Base-by-base conservation (phyloP, 2,329 filamentous ascomycete species). In the Ophiocordyceps robertsii region DNA sequence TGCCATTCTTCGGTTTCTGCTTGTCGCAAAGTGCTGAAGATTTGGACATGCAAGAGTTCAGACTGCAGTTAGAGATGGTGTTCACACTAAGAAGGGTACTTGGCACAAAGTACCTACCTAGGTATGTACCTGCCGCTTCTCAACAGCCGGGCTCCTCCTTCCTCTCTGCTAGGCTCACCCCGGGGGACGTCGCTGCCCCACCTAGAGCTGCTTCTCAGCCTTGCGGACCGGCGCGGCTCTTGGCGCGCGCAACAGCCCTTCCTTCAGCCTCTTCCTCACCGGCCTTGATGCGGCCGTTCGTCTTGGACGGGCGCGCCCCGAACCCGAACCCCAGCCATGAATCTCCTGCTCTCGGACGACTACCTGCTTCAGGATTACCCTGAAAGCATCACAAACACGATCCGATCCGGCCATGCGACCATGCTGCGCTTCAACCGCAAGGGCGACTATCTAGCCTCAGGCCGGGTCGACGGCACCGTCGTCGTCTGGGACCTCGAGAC, bases 401-500 rank as follows among this genome's bases (percentile, higher is more conserved):
- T 98, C 49, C 84, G 90, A 40, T 78, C 73, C 36, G 75, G 77
- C 24, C 76, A 82, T 63, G 73, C 76, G 45, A 77, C 75, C 51
- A 78, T 74, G 55, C 65, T 81, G 47, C 86, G 90, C 50, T 98
- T 98, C 73, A 95, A 90, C 57, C 85, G 88, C 57, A 85, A 82
- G 57, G 92, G 92, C 62, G 90, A 98, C 64, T 89, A 92, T 54
- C 80, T 98, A 49, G 92, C 92, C 37, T 94, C 89, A 29, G 92
- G 92, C 49, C 82, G 92, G 57, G 85, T 88, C 47, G 92, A 98
- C 65, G 92, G 92, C 51, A 92, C 87, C 6, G 84, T 98, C 35
- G 86, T 94, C 43, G 84, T 98, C 38, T 98, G 94, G 73, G 92
- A 98, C 58, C 78, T 96, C 40, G 93, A 98, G 64, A 98, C 93